A percentile compares a stretch with the other conserved stretches of the same genome.
phyloP scores from a whole-genome alignment of 164 flowering plant genomes.

The Stephania yunnanensis region DNA sequence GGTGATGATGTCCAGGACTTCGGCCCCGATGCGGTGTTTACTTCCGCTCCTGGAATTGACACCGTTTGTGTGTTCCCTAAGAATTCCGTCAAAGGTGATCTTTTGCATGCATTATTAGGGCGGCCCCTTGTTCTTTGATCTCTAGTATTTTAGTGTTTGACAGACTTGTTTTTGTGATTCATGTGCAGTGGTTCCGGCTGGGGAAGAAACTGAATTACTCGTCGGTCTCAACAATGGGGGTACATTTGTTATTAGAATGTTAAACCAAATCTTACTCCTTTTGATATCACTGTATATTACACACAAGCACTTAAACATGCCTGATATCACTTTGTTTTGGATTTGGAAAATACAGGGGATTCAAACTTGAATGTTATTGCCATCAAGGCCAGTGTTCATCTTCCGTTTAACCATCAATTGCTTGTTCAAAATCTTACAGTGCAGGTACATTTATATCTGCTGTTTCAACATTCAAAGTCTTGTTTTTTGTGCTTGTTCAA shows the following conservation, averaged over 20 bases:
- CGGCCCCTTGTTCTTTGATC: not conserved
- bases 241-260: constrained; percentile 18
- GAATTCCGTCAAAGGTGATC: constrained; percentile 55
- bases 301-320: not conserved
- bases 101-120: not conserved
- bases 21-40: constrained; percentile 34
- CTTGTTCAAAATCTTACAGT: constrained; percentile 80
- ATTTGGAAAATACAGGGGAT: constrained; percentile 44
- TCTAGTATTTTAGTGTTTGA: not conserved
- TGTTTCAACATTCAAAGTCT: not conserved
- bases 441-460: constrained; percentile 39
- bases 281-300: not conserved
- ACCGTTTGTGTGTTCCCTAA: constrained; percentile 82
- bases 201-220: constrained; percentile 77
- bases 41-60: constrained; percentile 80
- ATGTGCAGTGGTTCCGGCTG: constrained; percentile 67
- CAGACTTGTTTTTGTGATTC: constrained; percentile 1
- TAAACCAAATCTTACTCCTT: not conserved
- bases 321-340: constrained; percentile 4
- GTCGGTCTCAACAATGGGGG: constrained; percentile 89
- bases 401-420: constrained; percentile 64
- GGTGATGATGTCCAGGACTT: constrained; percentile 65
- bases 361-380: constrained; percentile 60
- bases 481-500: not conserved
- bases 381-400: constrained; percentile 77